phyloP scores from a whole-genome alignment of 2,329 filamentous ascomycete genomes.

The Diaporthe sp. region DNA sequence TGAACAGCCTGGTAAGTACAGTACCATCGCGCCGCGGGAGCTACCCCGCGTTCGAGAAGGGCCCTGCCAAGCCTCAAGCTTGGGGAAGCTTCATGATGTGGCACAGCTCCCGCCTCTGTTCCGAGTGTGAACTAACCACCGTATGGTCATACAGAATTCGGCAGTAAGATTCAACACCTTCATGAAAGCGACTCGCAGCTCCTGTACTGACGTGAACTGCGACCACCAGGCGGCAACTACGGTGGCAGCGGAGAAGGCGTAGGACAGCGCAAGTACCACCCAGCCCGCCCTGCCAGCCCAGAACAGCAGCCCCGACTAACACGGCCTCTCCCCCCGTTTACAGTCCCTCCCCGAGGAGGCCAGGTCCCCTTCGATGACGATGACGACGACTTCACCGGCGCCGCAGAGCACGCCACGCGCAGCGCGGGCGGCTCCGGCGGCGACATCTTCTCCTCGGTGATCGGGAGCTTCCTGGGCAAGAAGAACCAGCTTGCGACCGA shows the following conservation, averaged over 20 bases:
- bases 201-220: neutral
- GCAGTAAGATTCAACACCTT: conserved; percentile 17
- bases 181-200: neutral
- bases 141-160: conserved; percentile 24
- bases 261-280: conserved; percentile 38
- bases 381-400: conserved; percentile 59
- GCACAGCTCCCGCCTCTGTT: neutral
- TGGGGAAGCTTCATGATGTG: conserved; percentile 19
- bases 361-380: conserved; percentile 48
- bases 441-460: conserved; percentile 60
- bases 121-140: neutral
- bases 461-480: conserved; percentile 59
- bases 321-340: neutral
- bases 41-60: conserved; percentile 31
- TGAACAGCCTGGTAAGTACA: conserved; percentile 37
- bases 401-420: conserved; percentile 59
- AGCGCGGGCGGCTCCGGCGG: conserved; percentile 60
- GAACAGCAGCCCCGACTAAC: neutral
- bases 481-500: conserved; percentile 59
- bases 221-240: conserved; percentile 28
- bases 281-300: neutral
- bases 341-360: conserved; percentile 39
- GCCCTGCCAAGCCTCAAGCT: conserved; percentile 18
- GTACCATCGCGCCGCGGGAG: conserved; percentile 11
- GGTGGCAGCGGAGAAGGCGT: conserved; percentile 21